Base-by-base conservation (phyloP, 805 yeast genomes). In the Myxozyma melibiosi region DNA sequence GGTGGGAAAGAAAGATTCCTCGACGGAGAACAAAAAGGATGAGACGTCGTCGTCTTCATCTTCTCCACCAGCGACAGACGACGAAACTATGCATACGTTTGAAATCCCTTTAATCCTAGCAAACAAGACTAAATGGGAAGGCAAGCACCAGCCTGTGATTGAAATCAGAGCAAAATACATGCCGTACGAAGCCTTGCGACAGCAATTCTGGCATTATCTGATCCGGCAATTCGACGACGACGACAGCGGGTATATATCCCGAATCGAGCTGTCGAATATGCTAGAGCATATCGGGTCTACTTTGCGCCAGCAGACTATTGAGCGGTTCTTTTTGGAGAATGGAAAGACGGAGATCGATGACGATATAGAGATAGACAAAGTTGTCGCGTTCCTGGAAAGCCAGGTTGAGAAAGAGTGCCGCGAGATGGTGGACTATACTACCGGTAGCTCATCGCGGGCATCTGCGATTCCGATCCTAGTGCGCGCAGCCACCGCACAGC, bases 181-280 rank as follows among this genome's bases (percentile, higher is more conserved):
- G 58, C 81, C 91, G 0, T 90, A 90, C 69, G 76, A 76, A 0
- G 77, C 74, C 2, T 73, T 90, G 46, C 76, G 91, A 61, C 80
- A 79, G 60, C 83, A 83, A 51, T 80, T 91, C 62, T 90, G 96
- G 92, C 72, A 75, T 40, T 76, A 81, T 9, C 74, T 89, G 4
- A 74, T 88, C 14, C 79, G 78, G 34, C 58, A 58, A 20, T 84
- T 78, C 64, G 82, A 73, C 47, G 73, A 71, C 27, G 78, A 71
- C 51, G 80, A 76, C 24, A 71, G 71, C 11, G 73, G 75, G 2
- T 66, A 72, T 8, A 75, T 82, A 60, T 83, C 83, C 63, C 74
- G 82, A 44, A 75, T 83, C 43, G 94, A 88, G 65, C 70, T 90
- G 25, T 78, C 78, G 1, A 75, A 85, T 2, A 79, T 88, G 67